Base-by-base conservation (phyloP, 1,139 yeast genomes). In the Diutina scorzettiae region DNA sequence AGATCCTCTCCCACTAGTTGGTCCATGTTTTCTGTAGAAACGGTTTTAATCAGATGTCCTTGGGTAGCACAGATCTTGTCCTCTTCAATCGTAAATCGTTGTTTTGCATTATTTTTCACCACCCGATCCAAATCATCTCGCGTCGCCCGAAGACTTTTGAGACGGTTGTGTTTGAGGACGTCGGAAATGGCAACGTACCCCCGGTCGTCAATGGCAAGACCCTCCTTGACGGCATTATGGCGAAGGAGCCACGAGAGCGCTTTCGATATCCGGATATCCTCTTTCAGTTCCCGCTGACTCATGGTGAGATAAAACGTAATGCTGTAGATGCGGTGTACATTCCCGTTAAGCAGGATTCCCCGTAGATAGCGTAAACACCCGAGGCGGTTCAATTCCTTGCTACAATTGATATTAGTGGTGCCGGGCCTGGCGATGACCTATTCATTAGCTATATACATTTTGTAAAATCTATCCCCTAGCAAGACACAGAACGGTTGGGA, bases 151-250 rank as follows among this genome's bases (percentile, higher is more conserved):
- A 68, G 59, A 17, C 78, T 65, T 52, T 78, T 80, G 47, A 87
- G 60, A 47, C 81, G 66, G 40, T 75, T 69, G 52, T 81, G 82
- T 1, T 51, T 49, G 16, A 89, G 63, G 3, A 91, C 50, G 11
- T 70, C 75, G 0, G 54, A 49, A 2, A 87, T 58, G 2, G 63
- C 54, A 3, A 85, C 71, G 57, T 70, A 87, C 0, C 98, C 99
- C 37, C 73, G 65, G 0, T 56, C 49, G 50, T 81, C 84, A 2
- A 91, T 82, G 2, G 63, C 52, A 7, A 91, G 58, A 1, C 73
- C 71, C 50, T 85, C 93, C 46, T 78, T 73, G n/a, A 60, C 57
- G 0, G 97, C 97, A 4, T 83, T 85, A 54, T 91, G 98, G 19
- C 98, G 67, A 3, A 91, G 71, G 2, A 93, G 63, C 50, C 80